phyloP scores from a whole-genome alignment of 169 alveolate genomes.

The Plasmodium gallinaceum region DNA sequence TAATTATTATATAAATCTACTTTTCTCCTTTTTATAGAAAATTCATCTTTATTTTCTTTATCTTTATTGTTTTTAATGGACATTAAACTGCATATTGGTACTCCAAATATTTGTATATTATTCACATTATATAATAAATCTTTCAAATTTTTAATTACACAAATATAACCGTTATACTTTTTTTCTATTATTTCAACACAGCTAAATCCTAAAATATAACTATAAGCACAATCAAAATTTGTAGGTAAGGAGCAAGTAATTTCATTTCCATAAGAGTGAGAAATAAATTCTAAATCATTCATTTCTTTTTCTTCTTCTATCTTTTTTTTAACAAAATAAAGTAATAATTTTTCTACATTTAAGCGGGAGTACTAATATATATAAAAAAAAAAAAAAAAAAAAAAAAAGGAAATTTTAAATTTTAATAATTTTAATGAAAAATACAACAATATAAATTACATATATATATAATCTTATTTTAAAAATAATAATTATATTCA shows the following conservation, averaged over 20 bases:
- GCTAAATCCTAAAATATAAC: constrained; percentile 94
- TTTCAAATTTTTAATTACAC: constrained; percentile 88
- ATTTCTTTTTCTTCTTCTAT: constrained; percentile 3
- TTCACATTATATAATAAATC: constrained; percentile 51
- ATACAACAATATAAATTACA: not conserved
- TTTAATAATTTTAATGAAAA: not conserved
- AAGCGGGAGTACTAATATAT: constrained; percentile 16
- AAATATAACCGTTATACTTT: constrained; percentile 92
- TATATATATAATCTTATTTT: not conserved
- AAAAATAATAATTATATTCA: not conserved
- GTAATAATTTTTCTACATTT: constrained; percentile 27
- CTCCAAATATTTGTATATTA: constrained; percentile 23
- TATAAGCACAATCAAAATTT: constrained; percentile 95
- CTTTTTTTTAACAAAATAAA: constrained; percentile 20
- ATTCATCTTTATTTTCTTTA: not conserved
- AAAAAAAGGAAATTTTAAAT: not conserved
- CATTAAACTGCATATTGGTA: constrained; percentile 23
- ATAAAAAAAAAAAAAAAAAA: not conserved
- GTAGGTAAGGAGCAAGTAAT: constrained; percentile 97
- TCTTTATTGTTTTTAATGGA: constrained; percentile 1
- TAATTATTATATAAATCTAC: constrained; percentile 8
- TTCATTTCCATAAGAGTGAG: constrained; percentile 84
- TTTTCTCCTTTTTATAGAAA: constrained; percentile 16
- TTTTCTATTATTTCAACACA: constrained; percentile 91
- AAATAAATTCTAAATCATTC: not conserved